Evolutionary conservation across 495 filamentous ascomycete species (phyloP).

Genomic region (Bacidia rubella): DNA sequence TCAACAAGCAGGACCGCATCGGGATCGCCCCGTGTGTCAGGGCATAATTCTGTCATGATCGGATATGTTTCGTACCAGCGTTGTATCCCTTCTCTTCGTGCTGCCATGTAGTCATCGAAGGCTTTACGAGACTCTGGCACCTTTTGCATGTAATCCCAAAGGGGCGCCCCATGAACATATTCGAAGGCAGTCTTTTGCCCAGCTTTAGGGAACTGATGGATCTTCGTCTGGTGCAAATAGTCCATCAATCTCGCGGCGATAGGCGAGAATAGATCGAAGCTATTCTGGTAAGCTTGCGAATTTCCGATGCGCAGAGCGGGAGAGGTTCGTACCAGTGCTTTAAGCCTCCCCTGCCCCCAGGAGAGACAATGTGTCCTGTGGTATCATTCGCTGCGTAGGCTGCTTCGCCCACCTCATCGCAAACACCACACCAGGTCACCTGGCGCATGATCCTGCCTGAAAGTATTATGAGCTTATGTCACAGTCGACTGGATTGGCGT

Average conservation of each 20-base stretch:
- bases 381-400: constrained; percentile 17
- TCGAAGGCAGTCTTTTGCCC: constrained; percentile 16
- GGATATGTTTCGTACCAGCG: constrained; percentile 21
- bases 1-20: constrained; percentile 29
- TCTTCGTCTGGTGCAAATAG: constrained; percentile 19
- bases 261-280: constrained; percentile 10
- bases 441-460: constrained; percentile 13
- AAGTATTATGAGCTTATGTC: constrained; percentile 8
- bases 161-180: constrained; percentile 16
- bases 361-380: constrained; percentile 15
- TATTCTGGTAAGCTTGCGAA: neutral
- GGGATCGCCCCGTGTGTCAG: constrained; percentile 11
- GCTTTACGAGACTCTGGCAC: constrained; percentile 15
- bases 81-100: constrained; percentile 17
- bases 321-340: constrained; percentile 17
- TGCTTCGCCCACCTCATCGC: constrained; percentile 16
- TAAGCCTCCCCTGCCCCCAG: constrained; percentile 15
- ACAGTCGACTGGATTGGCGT: too few species aligned
- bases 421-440: constrained; percentile 18
- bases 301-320: neutral
- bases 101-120: constrained; percentile 20
- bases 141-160: constrained; percentile 17
- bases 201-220: constrained; percentile 19
- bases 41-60: constrained; percentile 11
- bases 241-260: constrained; percentile 17